Base-by-base conservation (phyloP, 148 eudicot genomes). In the Pouteria glomerata region DNA sequence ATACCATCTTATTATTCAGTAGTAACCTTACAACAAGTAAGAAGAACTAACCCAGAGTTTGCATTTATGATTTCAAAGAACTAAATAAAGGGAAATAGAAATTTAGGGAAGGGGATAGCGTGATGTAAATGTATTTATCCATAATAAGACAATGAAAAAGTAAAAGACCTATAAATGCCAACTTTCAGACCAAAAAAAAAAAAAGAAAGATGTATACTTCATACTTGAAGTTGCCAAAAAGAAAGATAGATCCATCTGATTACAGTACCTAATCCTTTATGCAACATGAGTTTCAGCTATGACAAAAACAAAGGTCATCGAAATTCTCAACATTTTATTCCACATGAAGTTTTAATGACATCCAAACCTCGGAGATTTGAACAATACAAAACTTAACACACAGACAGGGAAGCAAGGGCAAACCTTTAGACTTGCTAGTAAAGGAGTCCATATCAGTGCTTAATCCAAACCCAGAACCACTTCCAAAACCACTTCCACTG, bases 361-460 rank as follows among this genome's bases (percentile, higher is more conserved):
- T 41, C 5, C 8, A 37, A 63, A 56, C 26, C 23, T 33, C 4
- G 37, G 31, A 63, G 60, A 41, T 6, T 29, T 23, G 19, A 42
- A 16, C 21, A 2, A 58, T 71, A 5, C 19, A 16, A 37, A 29
- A 57, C 19, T 24, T 29, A 30, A 14, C 58, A 62, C 44, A 62
- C 15, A 39, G n/a, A n/a, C n/a, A n/a, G n/a, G n/a, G 13, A 8
- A 72, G 59, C 23, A 47, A 55, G 33, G 72, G 68, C 81, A 67
- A 60, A 93, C 98, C 97, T 90, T 90, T 90, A 15, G 92, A 41
- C 81, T 93, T 93, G 87, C 59, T 81, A 45, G 91, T 76, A 67
- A 78, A 88, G 41, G 92, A 75, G 48, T 93, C 98, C 47, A 79
- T 59, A 60, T 90, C 98, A 74, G 83, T 68, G 79, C 53, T 73